A percentile compares a stretch with the other conserved stretches of the same genome.
phyloP scores from a whole-genome alignment of 306 rosid genomes.

The Cucurbita moschata region DNA sequence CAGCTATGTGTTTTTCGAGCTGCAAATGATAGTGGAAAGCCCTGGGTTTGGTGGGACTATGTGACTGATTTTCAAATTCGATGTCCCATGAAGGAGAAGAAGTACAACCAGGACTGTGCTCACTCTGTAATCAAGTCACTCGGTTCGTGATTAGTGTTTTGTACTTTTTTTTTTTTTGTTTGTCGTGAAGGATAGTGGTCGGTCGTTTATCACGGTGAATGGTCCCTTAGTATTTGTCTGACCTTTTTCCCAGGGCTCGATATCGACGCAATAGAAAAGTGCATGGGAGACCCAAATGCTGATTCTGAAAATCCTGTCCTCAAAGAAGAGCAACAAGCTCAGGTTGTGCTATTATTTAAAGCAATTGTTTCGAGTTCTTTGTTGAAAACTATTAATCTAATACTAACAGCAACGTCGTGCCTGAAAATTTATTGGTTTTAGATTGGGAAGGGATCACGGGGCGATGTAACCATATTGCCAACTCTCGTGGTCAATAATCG shows the following conservation, averaged over 20 bases:
- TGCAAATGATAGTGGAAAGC: slow-evolving; percentile 60
- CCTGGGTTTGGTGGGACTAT: slow-evolving; percentile 99
- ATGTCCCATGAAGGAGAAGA: slow-evolving; percentile 98
- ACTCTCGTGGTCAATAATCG: slow-evolving; percentile 91
- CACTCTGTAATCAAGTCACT: slow-evolving; percentile 68
- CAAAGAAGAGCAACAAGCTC: slow-evolving; percentile 96
- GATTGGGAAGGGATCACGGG: slow-evolving; percentile 92
- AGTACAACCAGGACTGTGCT: slow-evolving; percentile 75
- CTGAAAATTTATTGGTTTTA: slow-evolving; percentile 21
- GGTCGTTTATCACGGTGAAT: background rate
- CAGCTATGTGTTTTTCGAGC: slow-evolving; percentile 86
- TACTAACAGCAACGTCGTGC: background rate
- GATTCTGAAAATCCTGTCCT: slow-evolving; percentile 73
- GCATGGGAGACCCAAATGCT: slow-evolving; percentile 79
- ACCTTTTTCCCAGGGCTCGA: slow-evolving; percentile 54
- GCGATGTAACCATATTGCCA: slow-evolving; percentile 96
- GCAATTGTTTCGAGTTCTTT: background rate
- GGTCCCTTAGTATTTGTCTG: slow-evolving; percentile 12
- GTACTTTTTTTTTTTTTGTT: slow-evolving; percentile 6
- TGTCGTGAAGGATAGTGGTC: slow-evolving; percentile 5
- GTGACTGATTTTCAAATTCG: slow-evolving; percentile 95
- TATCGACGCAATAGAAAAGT: slow-evolving; percentile 49
- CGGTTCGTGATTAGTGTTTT: slow-evolving; percentile 29
- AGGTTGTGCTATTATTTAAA: slow-evolving; percentile 19
- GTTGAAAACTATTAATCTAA: background rate